A percentile compares a stretch with the other conserved stretches of the same genome.
Evolutionary conservation across 495 filamentous ascomycete species (phyloP).

Genomic region (Penicillium waksmanii): DNA sequence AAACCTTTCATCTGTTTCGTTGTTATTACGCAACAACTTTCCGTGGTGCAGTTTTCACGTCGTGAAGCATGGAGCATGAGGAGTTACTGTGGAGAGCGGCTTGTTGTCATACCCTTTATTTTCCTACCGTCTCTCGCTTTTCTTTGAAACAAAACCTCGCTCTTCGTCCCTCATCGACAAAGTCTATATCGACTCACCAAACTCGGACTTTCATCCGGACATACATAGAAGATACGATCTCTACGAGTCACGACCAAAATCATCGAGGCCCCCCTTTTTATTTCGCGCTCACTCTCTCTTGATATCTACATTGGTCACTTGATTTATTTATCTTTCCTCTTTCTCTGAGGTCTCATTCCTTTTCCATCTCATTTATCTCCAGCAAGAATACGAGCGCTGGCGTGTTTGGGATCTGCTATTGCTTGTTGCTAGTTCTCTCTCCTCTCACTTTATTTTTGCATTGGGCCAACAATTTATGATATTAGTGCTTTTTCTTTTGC

Average conservation of each 20-base stretch:
- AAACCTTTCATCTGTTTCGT: not conserved
- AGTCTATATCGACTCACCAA: conserved; percentile 25
- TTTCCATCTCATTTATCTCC: not conserved
- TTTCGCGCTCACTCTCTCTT: conserved; percentile 6
- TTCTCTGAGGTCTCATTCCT: not conserved
- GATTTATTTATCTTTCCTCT: not conserved
- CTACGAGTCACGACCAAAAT: conserved; percentile 35
- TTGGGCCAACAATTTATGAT: not conserved
- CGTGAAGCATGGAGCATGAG: not conserved
- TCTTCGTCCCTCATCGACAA: conserved; percentile 16
- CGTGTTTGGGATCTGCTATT: not conserved
- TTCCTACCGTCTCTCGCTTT: conserved; percentile 10
- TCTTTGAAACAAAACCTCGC: not conserved
- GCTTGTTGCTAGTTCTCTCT: not conserved
- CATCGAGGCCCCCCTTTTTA: conserved; percentile 20
- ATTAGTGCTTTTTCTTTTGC: not conserved
- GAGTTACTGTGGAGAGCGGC: conserved; percentile 4
- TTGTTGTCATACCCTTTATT: conserved; percentile 8
- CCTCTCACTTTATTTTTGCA: not conserved
- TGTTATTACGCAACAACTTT: not conserved
- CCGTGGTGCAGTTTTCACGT: not conserved
- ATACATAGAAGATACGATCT: conserved; percentile 37
- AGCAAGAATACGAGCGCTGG: conserved; percentile 1
- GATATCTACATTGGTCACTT: not conserved
- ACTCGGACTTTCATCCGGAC: conserved; percentile 14